Base-by-base conservation (phyloP, 2,329 filamentous ascomycete species). In the Periconia macrospinosa region DNA sequence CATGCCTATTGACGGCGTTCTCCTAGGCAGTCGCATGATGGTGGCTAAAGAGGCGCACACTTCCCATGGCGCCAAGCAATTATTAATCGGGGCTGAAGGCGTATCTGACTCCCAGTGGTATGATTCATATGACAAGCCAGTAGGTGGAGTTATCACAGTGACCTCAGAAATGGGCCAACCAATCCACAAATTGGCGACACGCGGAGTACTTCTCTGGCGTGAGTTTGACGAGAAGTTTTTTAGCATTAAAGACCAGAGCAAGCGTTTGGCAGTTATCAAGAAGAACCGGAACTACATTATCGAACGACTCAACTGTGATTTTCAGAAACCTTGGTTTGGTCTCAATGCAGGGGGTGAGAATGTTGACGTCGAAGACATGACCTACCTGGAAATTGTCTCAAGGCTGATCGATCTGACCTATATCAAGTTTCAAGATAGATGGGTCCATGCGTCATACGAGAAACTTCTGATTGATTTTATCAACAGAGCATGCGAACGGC, bases 221-320 rank as follows among this genome's bases (percentile, higher is more conserved):
- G 95, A 99, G 78, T 96, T 99, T 92, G 94, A 99, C 70, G 86
- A 95, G 75, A 97, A 96, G 78, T 97, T 99, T 68, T 99, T 99
- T 70, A 55, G 6, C 81, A 89, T 86, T 70, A 80, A 99, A 46
- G 92, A 96, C 76, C 97, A 96, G 80, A 91, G 93, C 27, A 78
- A 79, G 60, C 73, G 76, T 19, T 51, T 75, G 15, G 67, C 67
- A 2, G 75, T 74, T 54, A 64, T 80, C 8, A 74, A 73, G 62
- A 75, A 75, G 59, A 76, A 74, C 65, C 73, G 71, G 42, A 71
- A 76, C 11, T 72, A 78, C 63, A 78, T 80, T 59, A 78, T 80
- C 58, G 68, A 69, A 47, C 74, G 73, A 55, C 67, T 81, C 17
- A 80, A 81, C 60, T 74, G 74, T 44, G 78, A 80, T 57, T 80